Conservation (phyloP, 306 rosid species). For the Quercus ilex region DNA sequence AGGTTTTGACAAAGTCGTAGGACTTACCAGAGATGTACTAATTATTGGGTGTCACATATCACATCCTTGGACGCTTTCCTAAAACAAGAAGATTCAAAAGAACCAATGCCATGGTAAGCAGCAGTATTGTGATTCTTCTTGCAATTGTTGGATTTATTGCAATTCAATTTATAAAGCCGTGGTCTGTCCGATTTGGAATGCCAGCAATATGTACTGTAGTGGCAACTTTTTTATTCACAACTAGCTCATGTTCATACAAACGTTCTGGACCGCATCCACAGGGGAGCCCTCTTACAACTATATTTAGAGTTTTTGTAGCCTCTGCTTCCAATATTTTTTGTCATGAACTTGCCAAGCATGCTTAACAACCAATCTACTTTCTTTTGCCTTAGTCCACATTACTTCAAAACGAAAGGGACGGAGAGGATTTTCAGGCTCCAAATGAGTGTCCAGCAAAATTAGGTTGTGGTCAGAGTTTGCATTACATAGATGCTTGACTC, state of each 20-base stretch:
- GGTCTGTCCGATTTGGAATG: constrained; percentile 28
- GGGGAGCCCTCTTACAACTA: constrained; percentile 26
- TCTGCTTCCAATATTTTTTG: constrained; percentile 20
- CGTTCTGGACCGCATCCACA: background rate
- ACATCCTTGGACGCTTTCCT: background rate
- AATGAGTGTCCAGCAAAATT: no score
- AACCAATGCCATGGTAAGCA: background rate
- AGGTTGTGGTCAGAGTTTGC: no score
- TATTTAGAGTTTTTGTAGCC: constrained; percentile 26
- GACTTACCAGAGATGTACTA: background rate
- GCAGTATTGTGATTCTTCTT: background rate
- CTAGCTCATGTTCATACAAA: constrained; percentile 9
- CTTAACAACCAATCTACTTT: no score
- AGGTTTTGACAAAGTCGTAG: no score
- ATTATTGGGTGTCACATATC: background rate
- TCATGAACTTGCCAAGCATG: no score
- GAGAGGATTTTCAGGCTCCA: no score
- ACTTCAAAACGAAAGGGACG: no score
- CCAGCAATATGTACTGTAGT: constrained; percentile 10
- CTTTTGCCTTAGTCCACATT: no score
- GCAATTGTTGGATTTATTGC: constrained; percentile 10
- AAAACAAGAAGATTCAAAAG: background rate
- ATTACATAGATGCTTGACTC: no score
- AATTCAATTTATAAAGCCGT: constrained; percentile 18
- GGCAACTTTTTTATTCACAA: constrained; percentile 21